These are phyloP conservation scores for Colletotrichum caudatum DNA, from an alignment of 2,329 filamentous ascomycete species.

Conservation along the genomic window DNA sequence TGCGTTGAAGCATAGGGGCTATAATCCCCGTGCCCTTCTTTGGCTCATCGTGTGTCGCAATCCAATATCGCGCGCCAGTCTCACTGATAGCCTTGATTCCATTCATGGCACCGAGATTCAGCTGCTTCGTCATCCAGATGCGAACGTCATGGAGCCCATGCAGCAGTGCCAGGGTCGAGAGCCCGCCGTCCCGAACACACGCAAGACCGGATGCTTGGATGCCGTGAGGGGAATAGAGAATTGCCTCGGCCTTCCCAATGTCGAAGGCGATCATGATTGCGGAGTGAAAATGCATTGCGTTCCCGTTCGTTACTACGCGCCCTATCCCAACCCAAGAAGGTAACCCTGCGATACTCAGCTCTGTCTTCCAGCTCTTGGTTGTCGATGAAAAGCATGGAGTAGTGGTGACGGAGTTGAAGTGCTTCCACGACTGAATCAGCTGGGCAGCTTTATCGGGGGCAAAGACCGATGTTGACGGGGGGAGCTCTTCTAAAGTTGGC, in stretches of 20 bases:
- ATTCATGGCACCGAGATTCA: conserved; percentile 74
- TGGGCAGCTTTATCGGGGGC: conserved; percentile 69
- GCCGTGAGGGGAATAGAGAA: conserved; percentile 41
- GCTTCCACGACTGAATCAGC: conserved; percentile 67
- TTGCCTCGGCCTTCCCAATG: conserved; percentile 43
- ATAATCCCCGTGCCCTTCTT: conserved; percentile 71
- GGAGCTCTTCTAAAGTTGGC: conserved; percentile 68
- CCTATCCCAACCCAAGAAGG: conserved; percentile 73
- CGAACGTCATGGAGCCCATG: conserved; percentile 74
- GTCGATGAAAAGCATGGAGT: conserved; percentile 58
- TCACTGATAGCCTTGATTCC: conserved; percentile 67
- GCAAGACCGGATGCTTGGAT: conserved; percentile 53
- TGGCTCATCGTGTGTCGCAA: conserved; percentile 74
- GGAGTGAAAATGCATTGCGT: conserved; percentile 71
- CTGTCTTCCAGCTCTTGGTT: conserved; percentile 44
- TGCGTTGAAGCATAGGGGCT: conserved; percentile 61
- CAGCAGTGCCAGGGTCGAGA: conserved; percentile 68
- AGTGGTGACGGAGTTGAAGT: conserved; percentile 68
- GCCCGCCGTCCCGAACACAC: conserved; percentile 56
- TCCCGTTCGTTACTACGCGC: conserved; percentile 64
- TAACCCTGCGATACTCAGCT: conserved; percentile 49
- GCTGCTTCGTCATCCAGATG: conserved; percentile 62
- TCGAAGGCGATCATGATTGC: conserved; percentile 70
- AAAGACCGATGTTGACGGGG: conserved; percentile 66
- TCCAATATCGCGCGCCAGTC: conserved; percentile 70